These are phyloP conservation scores for Coelastrella sp. DNA, from an alignment of 139 green algal species.

Conservation along the genomic window DNA sequence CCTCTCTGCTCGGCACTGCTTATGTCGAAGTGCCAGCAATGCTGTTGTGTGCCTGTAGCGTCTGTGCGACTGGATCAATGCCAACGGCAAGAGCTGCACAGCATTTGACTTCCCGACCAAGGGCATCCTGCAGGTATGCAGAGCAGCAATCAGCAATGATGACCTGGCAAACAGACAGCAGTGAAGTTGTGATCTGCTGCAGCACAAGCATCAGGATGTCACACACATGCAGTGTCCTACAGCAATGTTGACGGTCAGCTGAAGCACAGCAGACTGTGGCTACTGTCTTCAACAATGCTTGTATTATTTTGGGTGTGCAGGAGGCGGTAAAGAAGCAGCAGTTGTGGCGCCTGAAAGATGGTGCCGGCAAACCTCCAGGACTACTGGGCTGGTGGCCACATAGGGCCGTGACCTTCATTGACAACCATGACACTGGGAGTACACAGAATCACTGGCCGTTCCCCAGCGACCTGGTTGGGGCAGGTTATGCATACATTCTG, in stretches of 20 bases:
- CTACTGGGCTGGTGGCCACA: constrained; percentile 91
- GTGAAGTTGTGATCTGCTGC: background rate
- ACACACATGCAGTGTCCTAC: too few relatives aligned
- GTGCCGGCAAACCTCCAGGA: constrained; percentile 79
- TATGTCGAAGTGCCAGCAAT: background rate
- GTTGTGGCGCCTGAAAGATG: constrained; percentile 89
- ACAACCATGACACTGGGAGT: constrained; percentile 85
- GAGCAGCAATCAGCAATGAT: background rate
- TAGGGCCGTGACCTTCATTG: constrained; percentile 82
- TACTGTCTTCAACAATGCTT: background rate
- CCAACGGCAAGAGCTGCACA: constrained; percentile 53
- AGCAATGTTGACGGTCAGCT: background rate
- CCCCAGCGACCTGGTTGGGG: constrained; percentile 68
- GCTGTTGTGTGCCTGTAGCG: constrained; percentile 12
- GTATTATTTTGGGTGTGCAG: constrained; percentile 27
- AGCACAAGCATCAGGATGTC: too few relatives aligned
- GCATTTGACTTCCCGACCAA: constrained; percentile 97
- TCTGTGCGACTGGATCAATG: constrained; percentile 88
- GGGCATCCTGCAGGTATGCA: constrained; percentile 82
- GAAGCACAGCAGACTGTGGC: background rate
- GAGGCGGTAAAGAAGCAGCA: constrained; percentile 57
- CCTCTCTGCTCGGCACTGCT: background rate
- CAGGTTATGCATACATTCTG: constrained; percentile 96
- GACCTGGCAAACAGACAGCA: background rate
- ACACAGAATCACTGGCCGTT: constrained; percentile 87